Conservation (phyloP, 148 eudicot genomes). For the Camellia lanceoleosa region DNA sequence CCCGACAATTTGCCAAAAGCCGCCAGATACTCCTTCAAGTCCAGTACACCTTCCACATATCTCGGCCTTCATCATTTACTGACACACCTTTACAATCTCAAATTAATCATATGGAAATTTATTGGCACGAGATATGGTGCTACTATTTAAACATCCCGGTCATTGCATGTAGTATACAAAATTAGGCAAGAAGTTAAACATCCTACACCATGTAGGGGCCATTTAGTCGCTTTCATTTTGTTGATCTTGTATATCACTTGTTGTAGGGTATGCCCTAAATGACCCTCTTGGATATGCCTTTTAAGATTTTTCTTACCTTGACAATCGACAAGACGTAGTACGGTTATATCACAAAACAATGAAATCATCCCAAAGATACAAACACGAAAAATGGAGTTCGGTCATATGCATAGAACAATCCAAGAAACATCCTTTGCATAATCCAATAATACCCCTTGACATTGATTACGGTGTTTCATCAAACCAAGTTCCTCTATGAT, state of each 20-base stretch:
- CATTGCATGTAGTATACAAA: not conserved
- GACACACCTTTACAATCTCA: too few species aligned
- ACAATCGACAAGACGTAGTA: not conserved
- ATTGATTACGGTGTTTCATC: conserved; percentile 72
- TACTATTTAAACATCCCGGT: too few species aligned
- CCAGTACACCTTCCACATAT: too few species aligned
- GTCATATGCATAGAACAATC: conserved; percentile 90
- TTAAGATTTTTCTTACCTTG: not conserved
- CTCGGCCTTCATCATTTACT: too few species aligned
- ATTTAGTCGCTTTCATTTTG: not conserved
- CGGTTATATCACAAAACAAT: not conserved
- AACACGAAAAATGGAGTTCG: conserved; percentile 89
- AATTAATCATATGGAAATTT: too few species aligned
- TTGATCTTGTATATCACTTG: not conserved
- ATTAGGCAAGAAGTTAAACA: not conserved
- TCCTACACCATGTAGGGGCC: not conserved
- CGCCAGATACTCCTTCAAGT: too few species aligned
- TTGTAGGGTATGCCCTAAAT: too few species aligned
- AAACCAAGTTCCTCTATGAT: conserved; percentile 93
- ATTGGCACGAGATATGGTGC: too few species aligned
- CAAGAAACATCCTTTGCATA: conserved; percentile 96
- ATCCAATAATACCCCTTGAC: conserved; percentile 73
- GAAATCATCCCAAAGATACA: not conserved
- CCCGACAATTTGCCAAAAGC: too few species aligned
- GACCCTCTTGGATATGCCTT: too few species aligned